Base-by-base conservation (phyloP, 139 green algal species). In the Coccomyxa sp. region DNA sequence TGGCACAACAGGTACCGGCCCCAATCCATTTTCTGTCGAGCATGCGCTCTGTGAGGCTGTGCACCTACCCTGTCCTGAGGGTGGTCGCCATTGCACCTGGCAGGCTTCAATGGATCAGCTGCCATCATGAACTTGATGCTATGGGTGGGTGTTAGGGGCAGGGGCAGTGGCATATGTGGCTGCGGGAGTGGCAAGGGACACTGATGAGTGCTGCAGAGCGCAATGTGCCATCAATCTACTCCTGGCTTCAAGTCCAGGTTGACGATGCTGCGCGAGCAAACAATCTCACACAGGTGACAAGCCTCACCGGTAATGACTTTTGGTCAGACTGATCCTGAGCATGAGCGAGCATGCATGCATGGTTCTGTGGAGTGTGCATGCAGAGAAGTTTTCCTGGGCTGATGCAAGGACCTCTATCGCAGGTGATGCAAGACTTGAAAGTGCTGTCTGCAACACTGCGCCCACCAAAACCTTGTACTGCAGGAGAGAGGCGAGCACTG, bases 381-480 rank as follows among this genome's bases (percentile, higher is more conserved):
- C 63, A 68, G 60, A 14, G 21, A 25, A 1, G 21, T 71, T 71
- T 71, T 9, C 21, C 18, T 71, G 63, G 63, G 18, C 18, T 71
- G 18, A 28, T 25, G 18, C 63, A 71, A 28, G 18, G 63, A 71
- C 63, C 63, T 71, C 21, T 71, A 9, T 25, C 9, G 14, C 51
- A 80, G 68, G 81, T 89, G 63, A n/a, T 85, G 27, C 60, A 80
- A 27, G 86, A 85, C 57, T 32, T 87, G n/a, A 74, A 84, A 16
- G 81, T 51, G 0, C 59, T 84, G 67, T 84, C 31, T 57, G 81
- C 81, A 74, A 79, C 81, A 3, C 32, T 84, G 81, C 81, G 79
- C 32, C 81, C 81, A 0, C 32, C 81, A 23, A 30, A 28, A 71
- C 67, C 76, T 38, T 84, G 81, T 30, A 57, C 81, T 16, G 32